phyloP scores from a whole-genome alignment of 163 green algal species.

The Dunaliella salina region DNA sequence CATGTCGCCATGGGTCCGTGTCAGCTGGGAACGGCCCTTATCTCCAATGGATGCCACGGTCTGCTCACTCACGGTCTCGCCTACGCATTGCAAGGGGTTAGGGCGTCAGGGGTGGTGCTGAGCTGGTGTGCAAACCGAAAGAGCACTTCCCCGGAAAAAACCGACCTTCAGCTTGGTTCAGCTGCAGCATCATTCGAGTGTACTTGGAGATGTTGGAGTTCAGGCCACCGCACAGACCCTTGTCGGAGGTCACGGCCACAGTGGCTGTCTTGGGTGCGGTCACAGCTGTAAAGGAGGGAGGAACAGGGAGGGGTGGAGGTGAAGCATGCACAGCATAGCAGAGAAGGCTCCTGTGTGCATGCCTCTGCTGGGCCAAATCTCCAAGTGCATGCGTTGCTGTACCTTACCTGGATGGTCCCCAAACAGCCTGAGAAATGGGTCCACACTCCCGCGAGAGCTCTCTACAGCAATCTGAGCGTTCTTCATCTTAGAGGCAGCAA shows the following conservation, averaged over 20 bases:
- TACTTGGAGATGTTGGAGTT: slow-evolving; percentile 93
- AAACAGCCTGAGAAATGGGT: slow-evolving; percentile 82
- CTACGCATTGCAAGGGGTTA: too few relatives aligned
- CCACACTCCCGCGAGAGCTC: slow-evolving; percentile 77
- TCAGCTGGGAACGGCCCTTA: slow-evolving; percentile 86
- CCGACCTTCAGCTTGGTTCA: slow-evolving; percentile 20
- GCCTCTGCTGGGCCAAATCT: too few relatives aligned
- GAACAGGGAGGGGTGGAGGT: too few relatives aligned
- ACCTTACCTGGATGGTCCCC: slow-evolving; percentile 83
- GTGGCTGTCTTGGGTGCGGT: slow-evolving; percentile 72
- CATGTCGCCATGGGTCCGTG: slow-evolving; percentile 50
- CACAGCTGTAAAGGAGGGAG: slow-evolving; percentile 46
- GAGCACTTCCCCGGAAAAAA: too few relatives aligned
- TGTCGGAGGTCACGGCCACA: slow-evolving; percentile 88
- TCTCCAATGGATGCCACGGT: slow-evolving; percentile 81
- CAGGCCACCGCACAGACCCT: slow-evolving; percentile 95
- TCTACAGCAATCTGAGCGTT: slow-evolving; percentile 79
- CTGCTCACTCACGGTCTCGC: slow-evolving; percentile 15
- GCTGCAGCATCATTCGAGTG: slow-evolving; percentile 40
- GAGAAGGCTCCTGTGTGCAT: too few relatives aligned
- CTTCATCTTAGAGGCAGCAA: slow-evolving; percentile 98
- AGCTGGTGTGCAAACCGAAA: too few relatives aligned
- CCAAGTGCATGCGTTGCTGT: neutral
- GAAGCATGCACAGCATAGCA: too few relatives aligned
- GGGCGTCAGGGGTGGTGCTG: too few relatives aligned